Evolutionary conservation across 2,329 filamentous ascomycete species (phyloP), one percentile per base, ranked within the genome.

Genomic region (Apiospora saccharicola): DNA sequence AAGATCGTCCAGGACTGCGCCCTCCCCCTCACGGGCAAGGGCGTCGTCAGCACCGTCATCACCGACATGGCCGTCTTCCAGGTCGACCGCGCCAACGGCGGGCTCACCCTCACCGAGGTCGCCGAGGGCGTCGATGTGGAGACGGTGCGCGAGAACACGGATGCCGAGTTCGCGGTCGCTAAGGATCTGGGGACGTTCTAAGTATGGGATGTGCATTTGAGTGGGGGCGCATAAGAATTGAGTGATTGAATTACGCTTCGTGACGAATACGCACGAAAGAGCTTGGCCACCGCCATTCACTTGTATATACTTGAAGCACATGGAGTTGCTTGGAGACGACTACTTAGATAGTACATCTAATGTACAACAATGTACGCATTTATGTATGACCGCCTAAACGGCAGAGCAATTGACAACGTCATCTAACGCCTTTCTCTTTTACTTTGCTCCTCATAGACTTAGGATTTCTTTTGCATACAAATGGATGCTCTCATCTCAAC

Each of bases 61-160:
- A 93, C 91, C 0, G 91, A 96, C 75, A 81, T 96, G 79, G 91
- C 91, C 74, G 93, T 95, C 6, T 93, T 93, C 80, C 85, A 93
- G 77, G 91, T 93, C 10, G 89, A 93, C 76, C 86, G 92, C 51
- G 81, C 81, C 43, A 88, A 89, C 26, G 91, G 91, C 34, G 86
- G 85, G 0, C 79, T 94, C 53, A 92, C 90, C 0, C 84, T 95
- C 69, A 93, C 91, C 0, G 93, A 95, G 82, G 80, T 94, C 22
- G 92, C 92, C 1, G 90, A 91, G 1, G 91, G 90, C 0, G 89
- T 94, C 0, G 86, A 87, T 16, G 86, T 94, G 0, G 91, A 94
- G 44, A 90, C 93, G 74, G 87, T 95, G 3, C 88, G 84, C 82
- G 84, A 85, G 75, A 94, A 93, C 86, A 95, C 93, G 1, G 91